phyloP scores from a whole-genome alignment of 371 early-diverging fungal species.

The Parasitella parasitica region DNA sequence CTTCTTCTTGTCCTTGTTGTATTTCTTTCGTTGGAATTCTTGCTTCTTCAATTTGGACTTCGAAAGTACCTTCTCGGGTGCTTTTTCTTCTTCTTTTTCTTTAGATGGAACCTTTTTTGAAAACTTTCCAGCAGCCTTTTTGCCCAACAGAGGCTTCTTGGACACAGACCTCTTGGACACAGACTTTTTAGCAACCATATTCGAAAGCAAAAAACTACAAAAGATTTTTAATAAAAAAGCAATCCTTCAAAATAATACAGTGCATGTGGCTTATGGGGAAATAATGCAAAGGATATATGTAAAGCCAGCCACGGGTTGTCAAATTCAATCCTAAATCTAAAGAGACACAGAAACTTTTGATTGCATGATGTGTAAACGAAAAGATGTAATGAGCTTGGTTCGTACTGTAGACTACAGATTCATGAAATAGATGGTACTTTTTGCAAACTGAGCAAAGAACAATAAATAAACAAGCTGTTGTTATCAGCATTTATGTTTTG shows the following conservation, averaged over 20 bases:
- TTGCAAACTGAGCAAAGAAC: too few relatives aligned
- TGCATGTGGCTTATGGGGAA: too few relatives aligned
- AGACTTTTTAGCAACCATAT: slow-evolving; percentile 13
- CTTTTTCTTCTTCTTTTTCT: not conserved
- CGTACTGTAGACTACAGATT: too few relatives aligned
- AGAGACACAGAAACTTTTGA: too few relatives aligned
- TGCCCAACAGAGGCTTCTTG: not conserved
- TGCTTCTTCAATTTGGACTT: slow-evolving; percentile 33
- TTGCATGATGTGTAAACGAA: too few relatives aligned
- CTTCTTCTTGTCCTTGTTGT: slow-evolving; percentile 33
- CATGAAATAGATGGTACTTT: too few relatives aligned
- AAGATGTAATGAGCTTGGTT: too few relatives aligned
- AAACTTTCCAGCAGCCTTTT: not conserved
- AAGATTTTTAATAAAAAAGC: not conserved
- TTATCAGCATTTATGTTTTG: too few relatives aligned
- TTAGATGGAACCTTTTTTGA: not conserved
- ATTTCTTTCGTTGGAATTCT: slow-evolving; percentile 38
- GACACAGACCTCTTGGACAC: slow-evolving; percentile 8
- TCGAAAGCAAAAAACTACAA: not conserved
- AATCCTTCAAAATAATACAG: not conserved
- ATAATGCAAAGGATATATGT: too few relatives aligned
- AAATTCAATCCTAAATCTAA: too few relatives aligned
- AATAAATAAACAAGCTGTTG: too few relatives aligned
- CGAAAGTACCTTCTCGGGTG: slow-evolving; percentile 19
- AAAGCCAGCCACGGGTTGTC: too few relatives aligned